Evolutionary conservation across 257 asterid genomes (phyloP), one percentile per base, ranked within the genome.

Genomic region (Nicotiana tomentosiformis): DNA sequence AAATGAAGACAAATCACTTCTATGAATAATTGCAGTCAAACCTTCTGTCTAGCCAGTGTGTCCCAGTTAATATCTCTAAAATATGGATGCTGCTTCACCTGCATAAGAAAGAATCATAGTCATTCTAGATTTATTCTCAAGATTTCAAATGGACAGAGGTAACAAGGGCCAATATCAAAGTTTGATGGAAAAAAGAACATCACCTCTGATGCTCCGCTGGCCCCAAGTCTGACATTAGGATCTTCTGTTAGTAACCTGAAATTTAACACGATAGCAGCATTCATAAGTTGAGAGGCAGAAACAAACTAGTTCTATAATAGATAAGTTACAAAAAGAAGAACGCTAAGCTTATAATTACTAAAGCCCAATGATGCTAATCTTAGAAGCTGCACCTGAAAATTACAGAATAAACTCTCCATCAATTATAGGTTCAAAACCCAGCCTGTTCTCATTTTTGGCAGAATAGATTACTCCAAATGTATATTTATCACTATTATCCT

Each of bases 11-110:
- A 39, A 76, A 76, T 76, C 26, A 51, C 80, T 76, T 76, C 61
- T 20, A 76, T 26, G 64, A 49, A 43, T 65, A 11, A 49, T 51
- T 12, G 37, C 60, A 43, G 83, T 58, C 88, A 33, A 78, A 94
- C 98, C 99, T 96, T 96, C 84, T 94, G 99, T 83, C 98, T 90
- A 61, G 98, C 99, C 82, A 96, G 95, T 6, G 99, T 96, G 88
- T 96, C 98, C 99, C 99, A 96, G 90, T 93, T 93, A 84, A 94
- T 96, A 89, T 96, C 95, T 89, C 93, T 86, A 90, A 96, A 96
- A 88, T 83, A 96, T 1, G 94, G 97, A 89, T 94, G 99, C 66
- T 90, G 93, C 90, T 96, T 96, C 89, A 96, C 99, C 99, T 96
- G 91, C 86, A 87, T 26, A 29, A 77, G 46, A 16, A 32, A 77